phyloP scores from a whole-genome alignment of 768 basidiomycete genomes.

The Lactarius psammicola region DNA sequence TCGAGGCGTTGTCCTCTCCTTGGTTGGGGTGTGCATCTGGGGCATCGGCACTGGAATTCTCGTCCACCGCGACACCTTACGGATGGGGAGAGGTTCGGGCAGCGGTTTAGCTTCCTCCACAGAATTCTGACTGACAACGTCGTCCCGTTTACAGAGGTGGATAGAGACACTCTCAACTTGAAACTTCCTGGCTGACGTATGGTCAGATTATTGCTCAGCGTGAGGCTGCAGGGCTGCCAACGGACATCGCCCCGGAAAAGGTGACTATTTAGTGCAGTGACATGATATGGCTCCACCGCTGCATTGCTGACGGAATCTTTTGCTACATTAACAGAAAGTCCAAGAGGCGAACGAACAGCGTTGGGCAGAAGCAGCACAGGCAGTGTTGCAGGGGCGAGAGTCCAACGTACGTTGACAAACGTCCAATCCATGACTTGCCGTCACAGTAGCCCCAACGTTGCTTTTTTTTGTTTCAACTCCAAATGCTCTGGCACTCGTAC shows the following conservation, averaged over 20 bases:
- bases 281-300: not conserved
- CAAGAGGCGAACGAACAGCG: slow-evolving; percentile 25
- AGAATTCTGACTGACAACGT: slow-evolving; percentile 1
- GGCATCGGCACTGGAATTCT: slow-evolving; percentile 17
- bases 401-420: slow-evolving; percentile 5
- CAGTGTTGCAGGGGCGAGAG: slow-evolving; percentile 15
- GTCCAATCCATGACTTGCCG: not conserved
- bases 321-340: slow-evolving; percentile 15
- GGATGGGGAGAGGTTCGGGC: slow-evolving; percentile 22
- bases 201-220: slow-evolving; percentile 23
- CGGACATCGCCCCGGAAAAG: slow-evolving; percentile 20
- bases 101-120: not conserved
- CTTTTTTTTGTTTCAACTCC: too few relatives aligned
- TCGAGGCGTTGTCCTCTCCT: slow-evolving; percentile 22
- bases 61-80: slow-evolving; percentile 22
- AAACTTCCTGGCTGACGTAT: not conserved
- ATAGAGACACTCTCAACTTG: too few relatives aligned
- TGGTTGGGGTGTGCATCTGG: slow-evolving; percentile 24
- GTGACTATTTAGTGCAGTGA: not conserved
- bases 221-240: slow-evolving; percentile 22
- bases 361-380: slow-evolving; percentile 25
- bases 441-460: not conserved
- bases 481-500: not conserved
- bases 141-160: slow-evolving; percentile 13
- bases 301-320: not conserved